These are phyloP conservation scores for Populus tremula DNA, from an alignment of 345 rosid species.

Conservation along the genomic window DNA sequence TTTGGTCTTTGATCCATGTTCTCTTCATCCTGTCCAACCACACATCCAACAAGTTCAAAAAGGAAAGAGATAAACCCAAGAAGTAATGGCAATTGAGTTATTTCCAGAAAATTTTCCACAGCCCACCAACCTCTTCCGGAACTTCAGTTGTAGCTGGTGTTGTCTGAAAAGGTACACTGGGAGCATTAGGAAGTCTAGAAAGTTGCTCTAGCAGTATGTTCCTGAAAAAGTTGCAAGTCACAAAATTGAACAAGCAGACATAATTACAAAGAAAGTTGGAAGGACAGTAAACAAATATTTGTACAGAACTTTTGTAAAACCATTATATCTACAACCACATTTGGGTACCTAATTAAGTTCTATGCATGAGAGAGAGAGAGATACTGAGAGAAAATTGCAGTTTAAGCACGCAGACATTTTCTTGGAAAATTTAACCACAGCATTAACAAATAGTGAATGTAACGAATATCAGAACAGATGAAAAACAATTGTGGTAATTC, in stretches of 20 bases:
- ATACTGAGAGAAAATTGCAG: neutral
- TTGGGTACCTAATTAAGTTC: neutral
- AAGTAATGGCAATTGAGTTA: neutral
- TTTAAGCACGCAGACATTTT: neutral
- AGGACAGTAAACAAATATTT: neutral
- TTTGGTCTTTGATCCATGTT: constrained; percentile 62
- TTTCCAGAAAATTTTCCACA: neutral
- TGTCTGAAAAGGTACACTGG: constrained; percentile 61
- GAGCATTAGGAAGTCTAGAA: constrained; percentile 55
- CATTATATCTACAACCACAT: neutral
- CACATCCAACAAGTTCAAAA: constrained; percentile 9
- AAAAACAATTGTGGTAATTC: neutral
- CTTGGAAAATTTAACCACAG: neutral
- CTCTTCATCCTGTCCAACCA: constrained; percentile 51
- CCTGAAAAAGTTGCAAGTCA: constrained; percentile 27
- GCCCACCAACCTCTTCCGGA: constrained; percentile 59
- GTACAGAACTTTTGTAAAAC: neutral
- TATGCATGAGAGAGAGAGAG: neutral
- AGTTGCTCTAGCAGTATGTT: constrained; percentile 50
- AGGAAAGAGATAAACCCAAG: neutral
- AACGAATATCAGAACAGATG: neutral
- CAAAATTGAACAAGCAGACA: constrained; percentile 6
- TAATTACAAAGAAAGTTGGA: neutral
- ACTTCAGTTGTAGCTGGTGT: constrained; percentile 48
- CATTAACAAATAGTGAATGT: neutral